Conservation (phyloP, 306 rosid species). For the Glycine soja region DNA sequence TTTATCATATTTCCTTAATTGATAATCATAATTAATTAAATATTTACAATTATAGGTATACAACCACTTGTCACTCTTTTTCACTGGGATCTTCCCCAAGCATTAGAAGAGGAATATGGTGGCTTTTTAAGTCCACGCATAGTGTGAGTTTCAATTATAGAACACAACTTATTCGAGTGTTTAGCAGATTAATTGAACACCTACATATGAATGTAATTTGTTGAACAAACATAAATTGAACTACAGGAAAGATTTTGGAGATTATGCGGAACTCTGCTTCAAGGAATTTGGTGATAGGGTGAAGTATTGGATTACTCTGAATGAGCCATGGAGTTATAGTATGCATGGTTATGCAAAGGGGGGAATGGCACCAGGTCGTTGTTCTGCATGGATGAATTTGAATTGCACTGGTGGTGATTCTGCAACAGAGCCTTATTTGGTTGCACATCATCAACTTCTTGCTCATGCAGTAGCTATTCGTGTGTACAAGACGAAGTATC, state of each 20-base stretch:
- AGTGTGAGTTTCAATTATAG: conserved; percentile 5
- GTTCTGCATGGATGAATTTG: conserved; percentile 25
- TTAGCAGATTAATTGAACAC: no score
- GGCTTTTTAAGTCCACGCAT: conserved; percentile 57
- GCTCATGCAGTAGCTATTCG: conserved; percentile 22
- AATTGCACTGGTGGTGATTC: conserved; percentile 46
- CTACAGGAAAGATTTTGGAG: conserved; percentile 42
- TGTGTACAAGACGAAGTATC: background rate
- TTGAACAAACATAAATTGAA: background rate
- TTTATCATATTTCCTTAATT: no score
- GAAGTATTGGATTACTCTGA: conserved; percentile 67
- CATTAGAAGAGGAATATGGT: conserved; percentile 61
- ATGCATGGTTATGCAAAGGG: conserved; percentile 49
- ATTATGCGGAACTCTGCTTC: conserved; percentile 42
- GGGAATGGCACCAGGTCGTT: conserved; percentile 33
- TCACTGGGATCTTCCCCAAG: conserved; percentile 74
- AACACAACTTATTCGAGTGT: no score
- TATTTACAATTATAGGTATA: conserved; percentile 38
- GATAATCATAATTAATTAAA: background rate
- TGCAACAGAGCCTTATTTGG: conserved; percentile 34
- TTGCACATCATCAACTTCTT: conserved; percentile 37
- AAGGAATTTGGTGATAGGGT: conserved; percentile 66
- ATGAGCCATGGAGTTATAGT: conserved; percentile 55
- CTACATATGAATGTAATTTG: background rate
- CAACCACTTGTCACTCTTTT: conserved; percentile 62